Base-by-base conservation (phyloP, 2,329 filamentous ascomycete genomes). In the Fusarium compactum region DNA sequence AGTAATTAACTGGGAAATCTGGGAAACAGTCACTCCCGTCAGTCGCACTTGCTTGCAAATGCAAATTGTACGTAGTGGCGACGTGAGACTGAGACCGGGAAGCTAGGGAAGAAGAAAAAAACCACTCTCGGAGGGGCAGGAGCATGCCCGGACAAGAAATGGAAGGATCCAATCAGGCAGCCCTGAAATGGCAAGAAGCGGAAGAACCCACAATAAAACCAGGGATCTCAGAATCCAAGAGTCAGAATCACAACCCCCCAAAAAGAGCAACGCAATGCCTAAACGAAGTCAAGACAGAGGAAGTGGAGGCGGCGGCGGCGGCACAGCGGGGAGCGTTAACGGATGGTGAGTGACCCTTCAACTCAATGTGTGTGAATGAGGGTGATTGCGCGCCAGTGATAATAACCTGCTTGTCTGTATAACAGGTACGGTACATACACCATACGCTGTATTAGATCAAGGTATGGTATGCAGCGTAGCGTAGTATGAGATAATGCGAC, bases 401-500 rank as follows among this genome's bases (percentile, higher is more conserved):
- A 41, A 24, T 12, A 52, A 41, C 50, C 24, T 52, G 24, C 34
- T 52, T 52, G 32, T 20, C 27, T 38, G 22, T 15, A 40, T 25
- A 41, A 52, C 27, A 52, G n/a, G 50, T 22, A 24, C 24, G n/a
- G 50, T 22, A 24, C 24, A 38, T 41, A 52, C 32, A 38, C 34
- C 34, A 52, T 52, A 40, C 50, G 38, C 50, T 52, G 30, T 51
- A 51, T 34, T 34, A 40, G 38, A 34, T 18, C 38, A 59, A 38
- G 48, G 56, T 57, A 57, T 47, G 25, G 46, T 53, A 29, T 53
- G 55, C 58, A 60, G 58, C 38, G 61, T 63, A 62, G 67, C 38
- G 61, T 63, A 62, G 67, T 70, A 70, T 68, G 67, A 54, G 59
- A 70, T 64, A 71, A 74, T 74, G 71, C 72, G 69, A 74, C 69